Base-by-base conservation (phyloP, 2,329 filamentous ascomycete species). In the Rasamsonia emersonii region DNA sequence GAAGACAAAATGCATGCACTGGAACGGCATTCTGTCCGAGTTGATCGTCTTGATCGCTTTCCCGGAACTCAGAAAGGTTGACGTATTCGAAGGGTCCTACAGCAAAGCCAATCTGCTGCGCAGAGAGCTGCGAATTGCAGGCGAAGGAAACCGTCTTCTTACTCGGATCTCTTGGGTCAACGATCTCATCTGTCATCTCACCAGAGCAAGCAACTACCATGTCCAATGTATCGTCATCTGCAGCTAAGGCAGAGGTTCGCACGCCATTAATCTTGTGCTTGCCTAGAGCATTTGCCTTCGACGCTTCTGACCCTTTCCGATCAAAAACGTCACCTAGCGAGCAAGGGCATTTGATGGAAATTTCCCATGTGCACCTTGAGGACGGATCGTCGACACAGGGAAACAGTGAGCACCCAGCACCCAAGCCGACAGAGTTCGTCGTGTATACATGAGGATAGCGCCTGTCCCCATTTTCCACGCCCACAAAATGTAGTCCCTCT, bases 21-120 rank as follows among this genome's bases (percentile, higher is more conserved):
- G 89, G 86, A 41, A 94, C 76, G 1, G 88, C 86, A 50, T 86
- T 93, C 42, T 82, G 77, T 3, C 86, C 86, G 33, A 98, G 74
- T 54, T 88, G 86, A 46, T 93, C 86, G 50, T 95, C 88, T 43
- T 94, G 85, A 45, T 93, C 86, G 40, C 86, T 85, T 27, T 88
- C 85, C 30, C 93, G 79, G 48, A 85, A 94, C 45, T 89, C 83
- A 2, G 85, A 82, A 4, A 98, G 68, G 51, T 95, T 85, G 32
- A 96, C 79, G 45, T 89, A 82, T 57, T 96, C 86, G 53, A 98
- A 98, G 0, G 93, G 91, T 0, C 93, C 91, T 35, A 96, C 75
- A 2, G 86, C 84, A 56, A 98, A 94, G 4, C 88, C 89, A 42
- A 98, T 79, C 53, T 96, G 89, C 40, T 88, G 82, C 2, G 89